Evolutionary conservation across 2,329 filamentous ascomycete species (phyloP).

Genomic region (Fusarium algeriense): DNA sequence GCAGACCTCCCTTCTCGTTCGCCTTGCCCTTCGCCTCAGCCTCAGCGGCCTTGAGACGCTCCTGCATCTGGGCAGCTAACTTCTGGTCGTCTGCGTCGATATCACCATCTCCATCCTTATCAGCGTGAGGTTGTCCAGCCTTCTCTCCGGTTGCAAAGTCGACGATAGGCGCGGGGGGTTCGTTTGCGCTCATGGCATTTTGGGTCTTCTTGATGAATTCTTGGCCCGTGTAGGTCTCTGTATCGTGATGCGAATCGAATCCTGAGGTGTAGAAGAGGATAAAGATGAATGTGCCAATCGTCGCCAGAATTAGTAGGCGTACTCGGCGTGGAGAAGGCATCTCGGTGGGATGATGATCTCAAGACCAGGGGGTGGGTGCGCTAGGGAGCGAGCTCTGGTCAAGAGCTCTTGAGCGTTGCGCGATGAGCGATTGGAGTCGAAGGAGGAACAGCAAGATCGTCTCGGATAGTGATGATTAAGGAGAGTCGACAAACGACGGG

Average conservation of each 20-base stretch:
- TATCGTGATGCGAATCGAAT: conserved; percentile 63
- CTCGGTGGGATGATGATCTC: conserved; percentile 35
- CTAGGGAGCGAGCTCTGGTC: conserved; percentile 50
- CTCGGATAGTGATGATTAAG: conserved; percentile 13
- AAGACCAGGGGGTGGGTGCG: conserved; percentile 27
- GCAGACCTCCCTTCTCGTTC: conserved; percentile 73
- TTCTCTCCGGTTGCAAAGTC: conserved; percentile 55
- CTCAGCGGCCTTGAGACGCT: conserved; percentile 76
- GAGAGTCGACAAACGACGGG: conserved; percentile 3
- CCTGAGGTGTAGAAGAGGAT: conserved; percentile 80
- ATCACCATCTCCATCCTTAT: conserved; percentile 67
- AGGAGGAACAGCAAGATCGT: background rate
- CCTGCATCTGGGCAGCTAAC: conserved; percentile 64
- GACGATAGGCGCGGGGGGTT: conserved; percentile 55
- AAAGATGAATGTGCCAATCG: conserved; percentile 73
- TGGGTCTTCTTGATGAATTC: conserved; percentile 73
- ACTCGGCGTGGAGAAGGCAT: conserved; percentile 81
- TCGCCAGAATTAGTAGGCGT: conserved; percentile 73
- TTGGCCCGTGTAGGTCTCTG: conserved; percentile 58
- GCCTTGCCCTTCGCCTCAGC: conserved; percentile 76
- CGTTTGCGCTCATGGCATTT: conserved; percentile 61
- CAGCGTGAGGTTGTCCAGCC: conserved; percentile 57
- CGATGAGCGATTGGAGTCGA: background rate
- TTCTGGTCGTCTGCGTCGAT: conserved; percentile 68
- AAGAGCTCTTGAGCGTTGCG: conserved; percentile 24